Base-by-base conservation (phyloP, 2,329 filamentous ascomycete species). In the Stagonosporopsis rhizophila region DNA sequence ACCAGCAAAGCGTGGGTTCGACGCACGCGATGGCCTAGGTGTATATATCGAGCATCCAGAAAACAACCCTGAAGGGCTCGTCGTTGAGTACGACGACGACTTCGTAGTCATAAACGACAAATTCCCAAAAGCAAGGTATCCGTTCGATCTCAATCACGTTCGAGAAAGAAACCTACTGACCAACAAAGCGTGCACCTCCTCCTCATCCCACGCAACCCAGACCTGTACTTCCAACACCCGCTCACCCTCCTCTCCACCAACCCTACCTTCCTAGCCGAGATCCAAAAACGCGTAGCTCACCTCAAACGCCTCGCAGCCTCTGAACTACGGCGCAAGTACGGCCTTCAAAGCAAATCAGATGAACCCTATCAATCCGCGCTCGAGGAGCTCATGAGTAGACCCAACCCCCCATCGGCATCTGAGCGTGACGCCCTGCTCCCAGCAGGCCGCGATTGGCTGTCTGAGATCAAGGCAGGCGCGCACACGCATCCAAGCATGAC, bases 401-500 rank as follows among this genome's bases (percentile, higher is more conserved):
- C 76, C 14, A 66, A 65, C 4, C 66, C 69, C 0, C 67, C 68
- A 2, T 38, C 67, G 6, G 44, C 59, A 2, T 83, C 83, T 1
- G 80, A 85, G 11, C 74, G 75, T 1, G 78, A 70, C 12, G 64
- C 62, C 0, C 42, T 63, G 0, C 66, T 72, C 0, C 92, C 92
- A 0, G 60, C 71, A 0, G 93, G 92, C 0, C 83, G 94, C 22
- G 87, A 97, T 77, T 98, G 92, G 91, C 77, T 80, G 37, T 78
- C 80, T 12, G 91, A 95, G 23, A 83, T 98, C 44, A 84, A 85
- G 45, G 84, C 87, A 19, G 95, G 95, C 14, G 84, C 96, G 7
- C 95, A 99, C 77, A 89, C 91, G 3, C 86, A 89, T 64, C 95
- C 95, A 3, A 93, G 89, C 52, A 98, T 99, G 95, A 88, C 85